Evolutionary conservation across 2,329 filamentous ascomycete species (phyloP).

Genomic region (Geosmithia putterillii): DNA sequence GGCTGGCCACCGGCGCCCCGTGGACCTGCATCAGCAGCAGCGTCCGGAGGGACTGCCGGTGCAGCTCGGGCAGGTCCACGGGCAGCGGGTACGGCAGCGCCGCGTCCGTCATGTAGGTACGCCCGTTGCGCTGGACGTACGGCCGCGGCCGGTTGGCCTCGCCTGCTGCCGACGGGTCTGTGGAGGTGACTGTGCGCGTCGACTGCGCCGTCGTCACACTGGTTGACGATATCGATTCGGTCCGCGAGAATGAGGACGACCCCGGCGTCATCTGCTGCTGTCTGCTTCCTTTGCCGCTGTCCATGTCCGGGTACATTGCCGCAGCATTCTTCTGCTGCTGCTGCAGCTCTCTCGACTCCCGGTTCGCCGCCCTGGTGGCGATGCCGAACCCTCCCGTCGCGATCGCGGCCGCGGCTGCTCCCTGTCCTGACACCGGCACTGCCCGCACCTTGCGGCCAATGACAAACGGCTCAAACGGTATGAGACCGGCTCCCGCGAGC

Average conservation of each 20-base stretch:
- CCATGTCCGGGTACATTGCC: conserved; percentile 1
- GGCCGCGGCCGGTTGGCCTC: conserved; percentile 29
- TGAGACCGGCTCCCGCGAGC: not conserved
- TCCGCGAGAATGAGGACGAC: conserved; percentile 22
- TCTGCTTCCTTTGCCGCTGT: not conserved
- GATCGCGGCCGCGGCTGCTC: no score
- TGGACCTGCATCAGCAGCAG: conserved; percentile 72
- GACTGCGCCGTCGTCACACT: conserved; percentile 29
- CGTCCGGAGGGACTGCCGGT: conserved; percentile 76
- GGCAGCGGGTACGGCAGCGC: conserved; percentile 72
- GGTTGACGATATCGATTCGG: conserved; percentile 33
- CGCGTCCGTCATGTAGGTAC: conserved; percentile 69
- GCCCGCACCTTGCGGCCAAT: not conserved
- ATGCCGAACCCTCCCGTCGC: no score
- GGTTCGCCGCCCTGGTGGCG: not conserved
- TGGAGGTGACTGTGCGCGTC: conserved; percentile 33
- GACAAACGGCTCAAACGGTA: not conserved
- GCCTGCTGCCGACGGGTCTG: conserved; percentile 30
- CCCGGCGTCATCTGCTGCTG: conserved; percentile 1
- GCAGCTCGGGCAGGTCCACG: conserved; percentile 74
- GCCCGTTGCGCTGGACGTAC: conserved; percentile 63
- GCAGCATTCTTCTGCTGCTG: conserved; percentile 1
- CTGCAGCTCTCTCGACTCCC: not conserved
- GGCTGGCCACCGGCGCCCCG: conserved; percentile 66
- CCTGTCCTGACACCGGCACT: no score